Conservation (phyloP, 148 eudicot species). For the Chenopodium formosanum region DNA sequence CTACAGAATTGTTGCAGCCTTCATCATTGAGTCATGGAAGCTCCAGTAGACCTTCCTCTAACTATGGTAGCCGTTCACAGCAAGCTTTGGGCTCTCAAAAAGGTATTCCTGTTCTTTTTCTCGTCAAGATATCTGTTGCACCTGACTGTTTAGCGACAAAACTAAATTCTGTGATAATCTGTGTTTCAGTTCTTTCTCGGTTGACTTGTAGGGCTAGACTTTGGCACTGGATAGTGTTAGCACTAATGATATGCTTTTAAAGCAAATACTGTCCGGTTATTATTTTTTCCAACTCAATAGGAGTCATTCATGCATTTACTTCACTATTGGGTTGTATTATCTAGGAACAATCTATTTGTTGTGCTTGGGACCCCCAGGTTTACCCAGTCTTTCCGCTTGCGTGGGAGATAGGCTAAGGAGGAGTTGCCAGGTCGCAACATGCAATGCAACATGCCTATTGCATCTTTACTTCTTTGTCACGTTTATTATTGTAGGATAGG, state of each 20-base stretch:
- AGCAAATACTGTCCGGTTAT: not conserved
- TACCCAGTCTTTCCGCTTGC: no score
- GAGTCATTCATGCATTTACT: not conserved
- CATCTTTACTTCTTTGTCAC: not conserved
- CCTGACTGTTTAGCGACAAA: not conserved
- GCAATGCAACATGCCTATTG: not conserved
- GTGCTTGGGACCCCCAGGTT: not conserved
- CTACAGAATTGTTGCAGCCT: constrained; percentile 34
- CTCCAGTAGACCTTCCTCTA: constrained; percentile 60
- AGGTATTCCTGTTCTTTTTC: constrained; percentile 35
- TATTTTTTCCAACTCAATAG: not conserved
- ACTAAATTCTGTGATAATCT: not conserved
- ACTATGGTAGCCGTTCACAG: constrained; percentile 53
- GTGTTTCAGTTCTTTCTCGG: not conserved
- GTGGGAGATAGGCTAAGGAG: not conserved
- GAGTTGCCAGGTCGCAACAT: not conserved
- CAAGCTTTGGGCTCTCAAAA: constrained; percentile 61
- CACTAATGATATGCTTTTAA: not conserved
- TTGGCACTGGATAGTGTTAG: not conserved
- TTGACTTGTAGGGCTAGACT: not conserved
- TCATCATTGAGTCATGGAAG: constrained; percentile 34
- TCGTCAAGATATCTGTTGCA: not conserved
- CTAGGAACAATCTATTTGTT: not conserved
- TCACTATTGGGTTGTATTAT: not conserved
- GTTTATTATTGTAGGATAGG: not conserved